phyloP scores from a whole-genome alignment of 164 flowering plant species.

The Warburgia ugandensis region DNA sequence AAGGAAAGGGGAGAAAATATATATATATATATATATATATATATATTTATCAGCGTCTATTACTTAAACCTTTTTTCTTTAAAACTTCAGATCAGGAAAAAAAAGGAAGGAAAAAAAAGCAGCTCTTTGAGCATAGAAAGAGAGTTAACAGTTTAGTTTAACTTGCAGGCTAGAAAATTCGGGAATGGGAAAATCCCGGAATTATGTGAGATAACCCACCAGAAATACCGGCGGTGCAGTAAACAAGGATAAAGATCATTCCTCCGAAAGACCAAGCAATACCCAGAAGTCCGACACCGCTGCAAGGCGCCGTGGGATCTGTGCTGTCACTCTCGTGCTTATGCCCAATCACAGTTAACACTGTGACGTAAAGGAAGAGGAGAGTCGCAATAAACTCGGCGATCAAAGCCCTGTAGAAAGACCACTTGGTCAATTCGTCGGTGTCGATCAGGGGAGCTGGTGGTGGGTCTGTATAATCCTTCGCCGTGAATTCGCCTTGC shows the following conservation, averaged over 20 bases:
- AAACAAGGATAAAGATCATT: conserved; percentile 63
- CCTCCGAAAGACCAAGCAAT: conserved; percentile 79
- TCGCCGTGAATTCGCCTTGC: conserved; percentile 24
- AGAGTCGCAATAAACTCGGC: conserved; percentile 68
- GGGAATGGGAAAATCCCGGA: neutral
- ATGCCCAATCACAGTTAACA: conserved; percentile 56
- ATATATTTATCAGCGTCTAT: neutral
- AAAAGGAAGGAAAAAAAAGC: too few relatives aligned
- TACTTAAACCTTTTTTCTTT: too few relatives aligned
- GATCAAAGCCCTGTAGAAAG: conserved; percentile 57
- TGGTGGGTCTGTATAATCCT: conserved; percentile 67
- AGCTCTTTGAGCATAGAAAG: too few relatives aligned
- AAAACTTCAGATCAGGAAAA: too few relatives aligned
- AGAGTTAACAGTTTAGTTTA: too few relatives aligned
- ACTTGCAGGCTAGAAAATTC: neutral
- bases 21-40: too few relatives aligned
- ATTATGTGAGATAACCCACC: conserved; percentile 23
- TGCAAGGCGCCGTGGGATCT: conserved; percentile 17
- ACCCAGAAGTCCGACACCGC: conserved; percentile 63
- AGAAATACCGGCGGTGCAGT: conserved; percentile 73
- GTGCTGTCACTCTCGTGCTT: conserved; percentile 27
- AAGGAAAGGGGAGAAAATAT: neutral
- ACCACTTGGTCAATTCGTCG: conserved; percentile 40
- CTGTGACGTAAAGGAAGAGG: conserved; percentile 53
- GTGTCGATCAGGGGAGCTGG: conserved; percentile 46